Conservation (phyloP, 768 basidiomycete species). For the Hydnomerulius pinastri region DNA sequence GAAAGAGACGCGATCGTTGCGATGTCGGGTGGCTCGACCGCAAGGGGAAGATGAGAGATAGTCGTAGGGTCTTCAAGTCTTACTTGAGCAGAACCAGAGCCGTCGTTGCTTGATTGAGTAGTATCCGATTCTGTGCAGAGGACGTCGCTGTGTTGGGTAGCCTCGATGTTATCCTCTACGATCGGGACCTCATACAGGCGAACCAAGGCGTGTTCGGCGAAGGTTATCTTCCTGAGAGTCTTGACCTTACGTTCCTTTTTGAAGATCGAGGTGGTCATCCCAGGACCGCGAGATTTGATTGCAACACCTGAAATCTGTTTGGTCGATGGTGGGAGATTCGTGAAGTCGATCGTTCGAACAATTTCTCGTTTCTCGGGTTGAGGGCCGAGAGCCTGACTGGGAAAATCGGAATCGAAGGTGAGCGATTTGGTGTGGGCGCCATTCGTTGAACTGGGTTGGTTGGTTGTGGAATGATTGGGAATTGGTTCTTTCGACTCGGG, state of each 20-base stretch:
- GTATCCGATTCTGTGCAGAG: background rate
- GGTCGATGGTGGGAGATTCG: slow-evolving; percentile 14
- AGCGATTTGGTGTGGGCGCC: background rate
- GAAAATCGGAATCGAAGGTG: background rate
- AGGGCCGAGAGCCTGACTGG: background rate
- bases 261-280: slow-evolving; percentile 7
- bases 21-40: background rate
- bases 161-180: background rate
- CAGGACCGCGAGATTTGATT: background rate
- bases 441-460: background rate
- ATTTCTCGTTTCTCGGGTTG: background rate
- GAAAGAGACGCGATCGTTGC: background rate
- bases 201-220: slow-evolving; percentile 25
- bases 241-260: slow-evolving; percentile 13
- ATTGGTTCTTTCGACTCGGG: too few relatives aligned
- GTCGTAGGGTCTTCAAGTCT: background rate
- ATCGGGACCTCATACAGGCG: slow-evolving; percentile 19
- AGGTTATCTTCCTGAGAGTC: slow-evolving; percentile 27
- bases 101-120: background rate
- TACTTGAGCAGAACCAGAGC: background rate
- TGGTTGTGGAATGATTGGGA: too few relatives aligned
- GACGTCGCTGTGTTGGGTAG: background rate
- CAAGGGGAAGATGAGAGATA: background rate
- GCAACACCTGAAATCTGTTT: slow-evolving; percentile 9
- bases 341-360: slow-evolving; percentile 31